Base-by-base conservation (phyloP, 805 yeast genomes). In the Sugiyamaella valdiviana region DNA sequence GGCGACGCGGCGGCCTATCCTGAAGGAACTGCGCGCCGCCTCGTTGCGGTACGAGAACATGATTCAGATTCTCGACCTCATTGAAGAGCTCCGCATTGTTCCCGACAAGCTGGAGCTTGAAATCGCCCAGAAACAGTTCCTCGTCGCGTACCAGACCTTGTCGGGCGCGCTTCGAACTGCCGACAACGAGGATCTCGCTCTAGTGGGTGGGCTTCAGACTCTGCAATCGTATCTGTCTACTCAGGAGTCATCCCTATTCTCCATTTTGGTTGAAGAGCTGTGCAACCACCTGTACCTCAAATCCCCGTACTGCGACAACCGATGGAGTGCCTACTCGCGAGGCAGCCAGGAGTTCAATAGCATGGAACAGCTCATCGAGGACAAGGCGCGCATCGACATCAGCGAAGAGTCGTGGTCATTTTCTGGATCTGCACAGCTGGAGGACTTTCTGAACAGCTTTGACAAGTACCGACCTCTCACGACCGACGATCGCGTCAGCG, bases 251-350 rank as follows among this genome's bases (percentile, higher is more conserved):
- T 62, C 71, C 38, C 67, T 90, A 23, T 82, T 83, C 58, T 88
- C 82, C 42, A 77, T 78, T 53, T 69, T 90, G 16, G 69, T 85
- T n/a, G 95, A 85, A 53, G 95, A 89, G 58, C 67, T 88, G 38
- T 81, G 79, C 50, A 75, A 73, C 42, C 82, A 85, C 48, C 68
- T 85, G n/a, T 86, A 82, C 57, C 69, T 83, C 38, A 80, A 78
- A 56, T 61, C 68, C 2, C 71, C 71, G 2, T 66, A 64, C 51
- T 57, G 67, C 17, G 57, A 57, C 29, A 46, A 48, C 22, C 57
- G 60, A 20, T 65, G 66, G 66, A 51, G 49, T 14, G 45, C 60
- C 9, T 61, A 58, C 41, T 46, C 57, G 14, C 55, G 51, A 22
- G 53, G 54, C 10, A 36, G 48, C 10, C 59, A 57, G 22, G 53